Evolutionary conservation across 306 rosid genomes (phyloP), one percentile per base, ranked within the genome.

Genomic region (Ceratonia siliqua): DNA sequence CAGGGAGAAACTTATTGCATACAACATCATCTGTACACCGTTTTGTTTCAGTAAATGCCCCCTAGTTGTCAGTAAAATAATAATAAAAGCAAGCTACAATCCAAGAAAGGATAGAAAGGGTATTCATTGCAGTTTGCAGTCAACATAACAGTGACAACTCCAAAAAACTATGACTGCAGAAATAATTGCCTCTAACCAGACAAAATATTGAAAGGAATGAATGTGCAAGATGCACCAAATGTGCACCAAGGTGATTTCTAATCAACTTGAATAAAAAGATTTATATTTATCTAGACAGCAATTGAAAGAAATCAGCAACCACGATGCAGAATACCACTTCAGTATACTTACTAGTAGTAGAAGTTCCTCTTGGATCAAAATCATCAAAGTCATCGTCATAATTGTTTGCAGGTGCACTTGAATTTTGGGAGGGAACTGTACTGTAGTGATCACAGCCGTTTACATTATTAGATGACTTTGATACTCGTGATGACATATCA

Each of bases 281-380:
- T 10, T 70, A 76, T 54, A 48, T 24, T 82, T 61, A 72, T 42
- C 62, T 65, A 64, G 32, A 15, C 55, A 54, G 52, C 55, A 66
- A 56, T 13, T 42, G 58, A 42, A 66, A 15, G 38, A 33, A 80
- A 80, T 73, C 72, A 62, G 39, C 54, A 73, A 45, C 64, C 32
- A 32, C 28, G 33, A 35, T 21, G 50, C 35, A 58, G 35, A 62
- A 79, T 63, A 72, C 49, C 32, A 53, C 42, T 55, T 77, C 57
- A 66, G 52, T 76, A 73, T 39, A 87, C 97, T 82, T 83, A 92
- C 98, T 92, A 32, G 86, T 39, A 42, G 83, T 73, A 75, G 96
- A 84, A 61, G 89, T 90, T 77, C 99, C 99, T 61, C 99, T 89
- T 0, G 99, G 99, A 83, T 95, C 96, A 87, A 95, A 95, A 70